These are phyloP conservation scores for Conringia planisiliqua DNA, from an alignment of 345 rosid species.

Conservation along the genomic window DNA sequence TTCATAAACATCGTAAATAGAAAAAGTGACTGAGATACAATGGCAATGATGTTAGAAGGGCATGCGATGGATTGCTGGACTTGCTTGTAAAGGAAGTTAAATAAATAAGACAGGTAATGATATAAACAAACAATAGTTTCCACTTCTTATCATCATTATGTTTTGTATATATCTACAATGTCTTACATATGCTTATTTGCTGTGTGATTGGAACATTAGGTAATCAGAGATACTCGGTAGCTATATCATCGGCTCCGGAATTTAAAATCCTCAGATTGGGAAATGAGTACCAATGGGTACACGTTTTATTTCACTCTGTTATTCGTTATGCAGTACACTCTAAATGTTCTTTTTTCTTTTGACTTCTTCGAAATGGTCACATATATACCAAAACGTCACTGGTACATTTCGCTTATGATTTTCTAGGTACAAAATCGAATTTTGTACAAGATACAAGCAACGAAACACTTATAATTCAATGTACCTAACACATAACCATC, in stretches of 20 bases:
- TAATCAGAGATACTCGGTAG: neutral
- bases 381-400: neutral
- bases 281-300: neutral
- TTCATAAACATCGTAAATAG: neutral
- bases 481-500: neutral
- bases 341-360: neutral
- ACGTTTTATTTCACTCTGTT: neutral
- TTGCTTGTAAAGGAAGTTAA: constrained; percentile 14
- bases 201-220: neutral
- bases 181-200: neutral
- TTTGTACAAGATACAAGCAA: neutral
- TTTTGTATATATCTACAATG: neutral
- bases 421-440: too few relatives aligned
- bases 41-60: constrained; percentile 8
- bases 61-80: constrained; percentile 8
- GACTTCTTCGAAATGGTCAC: neutral
- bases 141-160: constrained; percentile 14
- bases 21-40: neutral
- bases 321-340: neutral
- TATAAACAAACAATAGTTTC: constrained; percentile 8
- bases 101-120: constrained; percentile 7
- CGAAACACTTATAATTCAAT: neutral
- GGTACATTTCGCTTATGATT: neutral
- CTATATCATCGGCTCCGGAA: neutral
- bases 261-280: neutral